Conservation (phyloP, 441 rosid genomes). For the Erodium moschatum region DNA sequence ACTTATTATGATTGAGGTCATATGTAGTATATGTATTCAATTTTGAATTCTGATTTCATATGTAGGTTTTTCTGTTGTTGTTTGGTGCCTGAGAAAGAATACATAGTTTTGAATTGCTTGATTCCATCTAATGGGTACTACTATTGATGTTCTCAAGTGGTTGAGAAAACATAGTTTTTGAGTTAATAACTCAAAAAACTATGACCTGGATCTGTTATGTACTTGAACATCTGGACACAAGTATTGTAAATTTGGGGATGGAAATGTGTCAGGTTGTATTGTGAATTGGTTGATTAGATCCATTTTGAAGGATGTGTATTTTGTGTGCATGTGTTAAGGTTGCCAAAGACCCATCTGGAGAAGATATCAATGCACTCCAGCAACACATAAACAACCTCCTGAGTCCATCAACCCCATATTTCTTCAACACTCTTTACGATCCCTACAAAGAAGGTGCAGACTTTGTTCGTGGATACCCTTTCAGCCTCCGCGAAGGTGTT, state of each 20-base stretch:
- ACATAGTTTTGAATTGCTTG: neutral
- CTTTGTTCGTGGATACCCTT: constrained; percentile 94
- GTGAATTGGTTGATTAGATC: neutral
- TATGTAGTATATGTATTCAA: neutral
- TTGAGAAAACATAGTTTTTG: constrained; percentile 1
- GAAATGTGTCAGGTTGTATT: too few relatives aligned
- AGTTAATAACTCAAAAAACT: neutral
- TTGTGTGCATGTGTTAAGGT: constrained; percentile 26
- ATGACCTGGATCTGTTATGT: neutral
- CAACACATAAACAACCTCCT: constrained; percentile 85
- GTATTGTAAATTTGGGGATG: too few relatives aligned
- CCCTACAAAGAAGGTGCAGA: constrained; percentile 85
- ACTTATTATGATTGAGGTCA: neutral
- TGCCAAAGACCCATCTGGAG: constrained; percentile 77
- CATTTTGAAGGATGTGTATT: neutral
- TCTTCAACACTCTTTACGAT: constrained; percentile 93
- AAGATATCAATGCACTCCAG: constrained; percentile 72
- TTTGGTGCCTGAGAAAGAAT: neutral
- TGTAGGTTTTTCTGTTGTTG: neutral
- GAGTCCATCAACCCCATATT: constrained; percentile 70
- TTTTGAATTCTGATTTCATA: constrained; percentile 1
- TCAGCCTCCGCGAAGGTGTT: constrained; percentile 85
- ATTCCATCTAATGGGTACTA: neutral
- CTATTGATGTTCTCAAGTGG: neutral
- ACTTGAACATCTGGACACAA: too few relatives aligned